Evolutionary conservation across 306 rosid species (phyloP).

Genomic region (Sicyos baderoa): DNA sequence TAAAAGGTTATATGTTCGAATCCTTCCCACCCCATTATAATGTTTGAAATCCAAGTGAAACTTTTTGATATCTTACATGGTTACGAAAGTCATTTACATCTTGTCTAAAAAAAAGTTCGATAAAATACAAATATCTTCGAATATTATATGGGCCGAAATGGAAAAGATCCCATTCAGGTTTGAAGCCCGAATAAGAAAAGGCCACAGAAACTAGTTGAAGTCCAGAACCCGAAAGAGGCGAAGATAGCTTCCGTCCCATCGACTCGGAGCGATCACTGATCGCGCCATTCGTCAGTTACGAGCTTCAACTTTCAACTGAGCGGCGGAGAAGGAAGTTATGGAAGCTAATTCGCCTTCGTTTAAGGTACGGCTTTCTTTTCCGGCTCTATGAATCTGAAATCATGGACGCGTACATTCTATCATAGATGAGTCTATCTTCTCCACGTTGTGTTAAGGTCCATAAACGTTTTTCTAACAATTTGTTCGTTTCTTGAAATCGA

Average conservation of each 20-base stretch:
- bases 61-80: no score
- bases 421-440: background rate
- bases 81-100: no score
- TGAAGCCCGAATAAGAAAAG: background rate
- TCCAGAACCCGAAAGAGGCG: background rate
- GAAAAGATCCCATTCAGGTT: no score
- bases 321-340: background rate
- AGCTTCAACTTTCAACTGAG: background rate
- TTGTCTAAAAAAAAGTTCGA: no score
- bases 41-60: no score
- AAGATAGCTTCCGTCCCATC: background rate
- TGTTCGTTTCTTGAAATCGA: background rate
- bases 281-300: background rate
- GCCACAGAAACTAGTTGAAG: background rate
- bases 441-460: background rate
- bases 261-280: background rate
- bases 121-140: background rate
- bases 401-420: background rate
- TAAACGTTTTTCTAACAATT: background rate
- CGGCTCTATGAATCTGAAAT: background rate
- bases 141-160: background rate
- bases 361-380: background rate
- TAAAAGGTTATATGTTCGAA: no score
- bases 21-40: no score
- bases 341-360: conserved; percentile 14